Conservation (phyloP, 108 stramenopile species). For the Fragilaria crotonensis region DNA sequence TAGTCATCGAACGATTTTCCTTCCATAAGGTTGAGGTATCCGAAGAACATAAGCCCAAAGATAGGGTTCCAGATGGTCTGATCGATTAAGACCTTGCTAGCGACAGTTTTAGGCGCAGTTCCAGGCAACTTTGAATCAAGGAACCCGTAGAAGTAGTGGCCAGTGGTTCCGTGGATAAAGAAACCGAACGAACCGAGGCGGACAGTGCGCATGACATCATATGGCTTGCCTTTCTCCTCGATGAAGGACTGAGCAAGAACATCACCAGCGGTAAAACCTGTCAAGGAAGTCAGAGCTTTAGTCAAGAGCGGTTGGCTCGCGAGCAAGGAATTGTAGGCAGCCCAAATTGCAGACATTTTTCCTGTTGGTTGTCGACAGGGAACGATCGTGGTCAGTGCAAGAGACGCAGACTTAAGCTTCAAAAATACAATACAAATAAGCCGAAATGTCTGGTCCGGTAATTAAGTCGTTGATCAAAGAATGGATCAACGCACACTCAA, state of each 20-base stretch:
- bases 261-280: conserved; percentile 87
- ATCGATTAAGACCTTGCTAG: conserved; percentile 90
- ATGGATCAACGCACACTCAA: conserved; percentile 38
- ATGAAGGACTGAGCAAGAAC: conserved; percentile 89
- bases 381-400: neutral
- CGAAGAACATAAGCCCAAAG: conserved; percentile 95
- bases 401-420: neutral
- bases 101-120: conserved; percentile 83
- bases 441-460: conserved; percentile 21
- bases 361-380: no score
- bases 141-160: conserved; percentile 94
- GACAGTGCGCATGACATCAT: conserved; percentile 85
- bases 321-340: conserved; percentile 81
- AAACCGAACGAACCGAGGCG: conserved; percentile 91
- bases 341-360: conserved; percentile 62
- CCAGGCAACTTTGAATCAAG: conserved; percentile 90
- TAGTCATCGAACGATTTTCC: conserved; percentile 81
- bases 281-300: conserved; percentile 79
- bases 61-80: conserved; percentile 94
- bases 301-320: conserved; percentile 80
- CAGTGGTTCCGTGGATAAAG: conserved; percentile 90
- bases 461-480: conserved; percentile 31
- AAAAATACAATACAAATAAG: neutral
- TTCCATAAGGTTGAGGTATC: conserved; percentile 83
- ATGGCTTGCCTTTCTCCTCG: conserved; percentile 73